Evolutionary conservation across 148 eudicot species (phyloP).

Genomic region (Silene uniflora): DNA sequence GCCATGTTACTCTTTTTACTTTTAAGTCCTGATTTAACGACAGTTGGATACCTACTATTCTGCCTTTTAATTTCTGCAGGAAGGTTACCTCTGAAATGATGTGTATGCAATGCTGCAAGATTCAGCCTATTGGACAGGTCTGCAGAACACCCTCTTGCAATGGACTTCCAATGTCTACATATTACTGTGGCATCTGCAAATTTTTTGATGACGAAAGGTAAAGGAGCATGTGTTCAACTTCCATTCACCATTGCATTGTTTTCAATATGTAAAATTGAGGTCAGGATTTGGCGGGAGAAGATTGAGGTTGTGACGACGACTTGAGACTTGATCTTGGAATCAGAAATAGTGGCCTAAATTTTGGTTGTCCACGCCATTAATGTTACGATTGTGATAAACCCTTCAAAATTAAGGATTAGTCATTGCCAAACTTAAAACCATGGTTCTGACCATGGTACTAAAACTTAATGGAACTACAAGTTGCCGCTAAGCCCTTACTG

Average conservation of each 20-base stretch:
- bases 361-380: not conserved
- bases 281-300: not conserved
- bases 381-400: not conserved
- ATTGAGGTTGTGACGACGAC: not conserved
- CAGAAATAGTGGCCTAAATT: no score
- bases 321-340: not conserved
- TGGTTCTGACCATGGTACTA: not conserved
- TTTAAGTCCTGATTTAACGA: not conserved
- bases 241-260: not conserved
- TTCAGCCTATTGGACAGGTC: conserved; percentile 77
- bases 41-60: not conserved
- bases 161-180: conserved; percentile 74
- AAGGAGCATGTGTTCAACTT: conserved; percentile 10
- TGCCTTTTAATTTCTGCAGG: conserved; percentile 38
- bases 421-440: not conserved
- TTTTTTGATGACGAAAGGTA: conserved; percentile 95
- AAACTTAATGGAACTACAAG: not conserved
- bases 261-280: not conserved
- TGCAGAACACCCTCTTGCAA: conserved; percentile 82
- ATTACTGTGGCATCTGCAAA: conserved; percentile 87
- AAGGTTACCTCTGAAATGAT: conserved; percentile 94
- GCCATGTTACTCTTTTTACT: conserved; percentile 1
- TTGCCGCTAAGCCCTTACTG: not conserved
- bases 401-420: not conserved
- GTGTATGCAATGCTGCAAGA: conserved; percentile 85